phyloP scores from a whole-genome alignment of 2,329 filamentous ascomycete species.

The Pestalotiopsis sp. region DNA sequence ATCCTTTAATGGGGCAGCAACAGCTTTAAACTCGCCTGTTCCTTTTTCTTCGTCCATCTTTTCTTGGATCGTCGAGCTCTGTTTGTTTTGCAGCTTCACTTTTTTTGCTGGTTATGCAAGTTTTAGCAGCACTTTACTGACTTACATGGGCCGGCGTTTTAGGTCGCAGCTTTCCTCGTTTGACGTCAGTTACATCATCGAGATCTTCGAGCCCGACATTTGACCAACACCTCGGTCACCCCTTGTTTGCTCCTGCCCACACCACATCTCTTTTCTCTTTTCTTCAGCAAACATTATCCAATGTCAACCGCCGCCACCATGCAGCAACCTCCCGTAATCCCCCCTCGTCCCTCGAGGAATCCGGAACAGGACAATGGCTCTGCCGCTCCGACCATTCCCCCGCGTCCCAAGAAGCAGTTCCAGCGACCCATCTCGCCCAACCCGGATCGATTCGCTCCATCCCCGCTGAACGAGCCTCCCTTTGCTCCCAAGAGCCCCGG shows the following conservation, averaged over 20 bases:
- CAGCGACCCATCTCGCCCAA: conserved; percentile 79
- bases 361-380: conserved; percentile 47
- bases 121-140: conserved; percentile 7
- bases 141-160: background rate
- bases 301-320: conserved; percentile 45
- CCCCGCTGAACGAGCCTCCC: conserved; percentile 76
- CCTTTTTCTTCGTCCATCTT: conserved; percentile 19
- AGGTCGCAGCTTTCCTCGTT: conserved; percentile 13
- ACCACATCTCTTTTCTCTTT: background rate
- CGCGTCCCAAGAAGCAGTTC: conserved; percentile 69
- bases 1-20: conserved; percentile 11
- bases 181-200: conserved; percentile 13
- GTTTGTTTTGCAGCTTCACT: conserved; percentile 13
- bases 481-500: conserved; percentile 52
- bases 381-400: conserved; percentile 71
- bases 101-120: background rate
- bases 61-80: background rate
- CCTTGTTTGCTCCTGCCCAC: background rate
- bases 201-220: conserved; percentile 13
- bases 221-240: conserved; percentile 6
- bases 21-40: conserved; percentile 23
- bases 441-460: conserved; percentile 79
- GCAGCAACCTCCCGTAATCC: conserved; percentile 53
- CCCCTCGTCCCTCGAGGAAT: conserved; percentile 57
- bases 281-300: conserved; percentile 11